Evolutionary conservation across 345 rosid genomes (phyloP), one percentile per base, ranked within the genome.

Genomic region (Lepidium aucheri): DNA sequence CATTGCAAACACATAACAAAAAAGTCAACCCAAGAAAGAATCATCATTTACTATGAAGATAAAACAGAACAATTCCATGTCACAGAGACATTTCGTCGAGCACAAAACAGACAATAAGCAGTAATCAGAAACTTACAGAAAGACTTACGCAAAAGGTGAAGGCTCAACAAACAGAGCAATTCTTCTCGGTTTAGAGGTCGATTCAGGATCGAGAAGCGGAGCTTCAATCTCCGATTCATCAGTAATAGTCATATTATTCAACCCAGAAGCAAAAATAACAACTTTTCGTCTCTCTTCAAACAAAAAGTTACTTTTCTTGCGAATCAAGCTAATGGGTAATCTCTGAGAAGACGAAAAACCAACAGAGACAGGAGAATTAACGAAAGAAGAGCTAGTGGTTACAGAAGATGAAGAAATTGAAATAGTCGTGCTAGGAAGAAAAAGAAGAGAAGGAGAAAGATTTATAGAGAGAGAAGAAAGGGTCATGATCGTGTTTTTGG

Each of bases 91-190:
- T 49, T 69, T 34, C 57, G 33, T 68, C 78, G 78, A 74, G 62
- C 78, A 74, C 17, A 46, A 4, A 55, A 40, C 40, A 62, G 13
- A 18, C 63, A 67, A 33, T 0, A 17, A 15, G 5, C 39, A 6
- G 30, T 15, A 53, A 28, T 2, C n/a, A 38, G 5, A 28, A 2
- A 28, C 8, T 0, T 17, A 0, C 13, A 14, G 9, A 28, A n/a
- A 0, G 30, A 82, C 94, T 88, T 77, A 93, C 98, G 97, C 82
- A 63, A 94, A 94, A 14, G 99, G 99, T 14, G 99, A 94, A 60
- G 99, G 99, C 84, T 94, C 99, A 15, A 94, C 86, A 62, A 94
- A 94, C 50, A 94, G 93, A 72, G 87, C 99, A 70, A 94, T 88
- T 11, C 99, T 88, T 6, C 95, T 82, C 8, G 97, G 96, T 67